Conservation (phyloP, 1,284 basidiomycete species). For the Kalmanozyma brasiliensis region DNA sequence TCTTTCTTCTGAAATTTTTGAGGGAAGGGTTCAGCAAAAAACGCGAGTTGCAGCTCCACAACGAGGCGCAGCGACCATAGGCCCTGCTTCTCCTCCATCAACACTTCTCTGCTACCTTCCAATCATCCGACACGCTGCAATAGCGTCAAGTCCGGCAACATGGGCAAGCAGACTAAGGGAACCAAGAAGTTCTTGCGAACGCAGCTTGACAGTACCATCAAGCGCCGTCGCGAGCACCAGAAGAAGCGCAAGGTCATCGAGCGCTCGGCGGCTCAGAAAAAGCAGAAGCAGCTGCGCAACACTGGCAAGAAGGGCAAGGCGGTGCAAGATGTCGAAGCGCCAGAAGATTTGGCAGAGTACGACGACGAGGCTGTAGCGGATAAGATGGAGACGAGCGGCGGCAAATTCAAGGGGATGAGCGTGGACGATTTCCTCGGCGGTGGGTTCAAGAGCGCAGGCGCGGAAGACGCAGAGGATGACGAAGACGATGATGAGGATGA, state of each 20-base stretch:
- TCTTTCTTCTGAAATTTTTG: constrained; percentile 22
- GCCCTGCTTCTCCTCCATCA: not conserved
- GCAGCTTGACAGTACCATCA: constrained; percentile 60
- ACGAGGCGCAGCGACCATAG: not conserved
- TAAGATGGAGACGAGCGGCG: constrained; percentile 17
- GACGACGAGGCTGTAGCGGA: constrained; percentile 38
- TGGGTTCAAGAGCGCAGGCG: constrained; percentile 58
- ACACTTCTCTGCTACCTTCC: not conserved
- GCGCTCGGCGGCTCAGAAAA: constrained; percentile 40
- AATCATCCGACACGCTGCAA: not conserved
- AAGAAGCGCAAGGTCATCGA: constrained; percentile 61
- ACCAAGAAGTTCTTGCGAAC: constrained; percentile 65
- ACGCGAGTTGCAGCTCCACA: constrained; percentile 7
- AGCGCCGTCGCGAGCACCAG: constrained; percentile 58
- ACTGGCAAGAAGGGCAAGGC: constrained; percentile 32
- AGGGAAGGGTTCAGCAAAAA: constrained; percentile 6
- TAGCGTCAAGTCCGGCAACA: constrained; percentile 16
- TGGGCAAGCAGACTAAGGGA: constrained; percentile 63
- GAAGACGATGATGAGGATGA: constrained; percentile 50
- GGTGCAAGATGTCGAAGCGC: constrained; percentile 18
- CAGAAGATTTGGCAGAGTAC: constrained; percentile 36
- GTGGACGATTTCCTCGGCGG: constrained; percentile 66
- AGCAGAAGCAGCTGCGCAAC: constrained; percentile 44
- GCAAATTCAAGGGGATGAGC: constrained; percentile 51
- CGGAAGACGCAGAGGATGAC: constrained; percentile 37